Evolutionary conservation across 1,284 basidiomycete genomes (phyloP).

Genomic region (Pisolithus thermaeus): DNA sequence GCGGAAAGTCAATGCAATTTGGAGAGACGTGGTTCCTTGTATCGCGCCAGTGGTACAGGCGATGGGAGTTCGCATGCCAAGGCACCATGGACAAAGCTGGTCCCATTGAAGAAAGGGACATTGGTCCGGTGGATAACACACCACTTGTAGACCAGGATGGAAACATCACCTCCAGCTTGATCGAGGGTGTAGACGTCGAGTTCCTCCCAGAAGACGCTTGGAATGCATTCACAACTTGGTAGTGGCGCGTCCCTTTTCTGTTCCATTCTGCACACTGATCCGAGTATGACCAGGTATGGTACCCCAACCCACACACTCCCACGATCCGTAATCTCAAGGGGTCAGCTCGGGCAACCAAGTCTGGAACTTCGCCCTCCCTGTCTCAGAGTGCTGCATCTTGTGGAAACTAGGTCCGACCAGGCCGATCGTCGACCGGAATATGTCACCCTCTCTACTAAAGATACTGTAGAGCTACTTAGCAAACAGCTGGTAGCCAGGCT

Average conservation of each 20-base stretch:
- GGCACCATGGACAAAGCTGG: constrained; percentile 65
- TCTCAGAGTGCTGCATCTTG: constrained; percentile 55
- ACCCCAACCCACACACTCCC: constrained; percentile 47
- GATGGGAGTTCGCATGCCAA: constrained; percentile 67
- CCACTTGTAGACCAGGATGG: constrained; percentile 52
- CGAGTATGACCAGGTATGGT: constrained; percentile 60
- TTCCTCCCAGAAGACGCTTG: constrained; percentile 73
- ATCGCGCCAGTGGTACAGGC: constrained; percentile 63
- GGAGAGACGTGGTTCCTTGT: constrained; percentile 81
- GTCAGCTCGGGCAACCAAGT: constrained; percentile 43
- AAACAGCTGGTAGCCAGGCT: constrained; percentile 34
- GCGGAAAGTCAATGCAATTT: constrained; percentile 43
- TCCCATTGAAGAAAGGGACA: constrained; percentile 48
- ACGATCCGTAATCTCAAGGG: constrained; percentile 63
- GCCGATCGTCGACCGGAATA: constrained; percentile 22
- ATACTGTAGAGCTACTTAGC: constrained; percentile 40
- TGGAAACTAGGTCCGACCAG: constrained; percentile 22
- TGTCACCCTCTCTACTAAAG: constrained; percentile 47
- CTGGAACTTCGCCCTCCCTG: constrained; percentile 78
- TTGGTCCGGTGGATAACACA: constrained; percentile 75
- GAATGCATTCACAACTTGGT: constrained; percentile 67
- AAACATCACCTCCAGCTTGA: constrained; percentile 41
- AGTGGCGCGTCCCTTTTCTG: constrained; percentile 20
- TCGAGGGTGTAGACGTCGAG: constrained; percentile 74
- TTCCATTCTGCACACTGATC: constrained; percentile 5